phyloP scores from a whole-genome alignment of 148 eudicot species.

The Vaccinium corymbosum region DNA sequence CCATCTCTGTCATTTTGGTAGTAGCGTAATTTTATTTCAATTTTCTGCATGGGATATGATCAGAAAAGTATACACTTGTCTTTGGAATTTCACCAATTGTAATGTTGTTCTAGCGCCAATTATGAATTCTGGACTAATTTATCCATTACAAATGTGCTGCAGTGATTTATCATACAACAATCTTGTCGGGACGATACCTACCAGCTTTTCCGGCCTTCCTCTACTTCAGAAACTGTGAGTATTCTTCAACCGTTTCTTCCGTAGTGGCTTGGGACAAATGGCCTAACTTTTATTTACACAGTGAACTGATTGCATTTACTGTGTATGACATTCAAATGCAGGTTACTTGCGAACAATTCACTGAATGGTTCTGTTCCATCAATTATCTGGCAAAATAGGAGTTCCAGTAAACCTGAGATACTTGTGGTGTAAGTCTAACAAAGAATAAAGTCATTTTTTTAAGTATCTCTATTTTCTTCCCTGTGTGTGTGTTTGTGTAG shows the following conservation, averaged over 20 bases:
- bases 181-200: slow-evolving; percentile 52
- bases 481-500: neutral
- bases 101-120: neutral
- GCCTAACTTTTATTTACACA: neutral
- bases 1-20: neutral
- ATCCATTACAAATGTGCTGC: slow-evolving; percentile 29
- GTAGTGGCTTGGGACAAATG: neutral
- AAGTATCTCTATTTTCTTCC: neutral
- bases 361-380: slow-evolving; percentile 62
- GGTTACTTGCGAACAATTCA: slow-evolving; percentile 49
- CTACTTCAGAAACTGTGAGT: slow-evolving; percentile 36
- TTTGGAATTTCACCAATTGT: neutral
- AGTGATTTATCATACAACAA: slow-evolving; percentile 60
- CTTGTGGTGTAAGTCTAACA: slow-evolving; percentile 50
- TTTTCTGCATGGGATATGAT: neutral
- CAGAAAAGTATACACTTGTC: neutral
- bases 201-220: slow-evolving; percentile 53
- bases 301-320: neutral
- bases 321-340: slow-evolving; percentile 29
- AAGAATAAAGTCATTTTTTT: neutral
- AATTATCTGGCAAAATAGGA: slow-evolving; percentile 52
- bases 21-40: neutral
- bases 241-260: neutral
- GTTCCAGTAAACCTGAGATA: slow-evolving; percentile 26
- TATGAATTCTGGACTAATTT: slow-evolving; percentile 14